Percentiles rank a stretch among this genome's conserved stretches.
Evolutionary conservation across 148 eudicot species (phyloP).

Genomic region (Chenopodium album): DNA sequence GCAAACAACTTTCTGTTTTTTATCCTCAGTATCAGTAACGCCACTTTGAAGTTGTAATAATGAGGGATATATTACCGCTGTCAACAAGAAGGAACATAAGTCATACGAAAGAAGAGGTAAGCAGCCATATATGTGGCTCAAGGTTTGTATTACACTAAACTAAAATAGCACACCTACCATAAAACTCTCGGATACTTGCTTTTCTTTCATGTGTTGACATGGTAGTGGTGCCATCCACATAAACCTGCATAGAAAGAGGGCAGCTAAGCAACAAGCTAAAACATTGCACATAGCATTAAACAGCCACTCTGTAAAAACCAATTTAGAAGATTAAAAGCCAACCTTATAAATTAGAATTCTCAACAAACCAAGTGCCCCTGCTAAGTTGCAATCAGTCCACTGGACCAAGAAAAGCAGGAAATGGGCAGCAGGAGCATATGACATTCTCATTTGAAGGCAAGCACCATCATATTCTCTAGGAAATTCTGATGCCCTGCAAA

Average conservation of each 20-base stretch:
- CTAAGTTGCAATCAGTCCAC: conserved; percentile 95
- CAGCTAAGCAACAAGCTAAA: conserved; percentile 1
- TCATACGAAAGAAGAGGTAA: conserved; percentile 11
- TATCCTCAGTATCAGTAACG: conserved; percentile 79
- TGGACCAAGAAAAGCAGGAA: conserved; percentile 92
- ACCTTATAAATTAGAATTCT: conserved; percentile 92
- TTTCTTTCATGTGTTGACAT: conserved; percentile 95
- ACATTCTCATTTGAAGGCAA: conserved; percentile 94
- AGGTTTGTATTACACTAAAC: neutral
- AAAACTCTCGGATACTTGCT: conserved; percentile 92
- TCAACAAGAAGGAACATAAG: conserved; percentile 17
- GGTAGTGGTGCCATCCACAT: conserved; percentile 97
- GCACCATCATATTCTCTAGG: conserved; percentile 93
- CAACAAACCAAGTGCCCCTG: conserved; percentile 87
- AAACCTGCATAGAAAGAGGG: conserved; percentile 50
- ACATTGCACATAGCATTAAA: neutral
- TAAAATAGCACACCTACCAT: conserved; percentile 47
- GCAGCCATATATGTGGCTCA: neutral
- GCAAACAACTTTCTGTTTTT: conserved; percentile 74
- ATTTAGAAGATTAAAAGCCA: neutral
- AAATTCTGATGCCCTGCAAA: conserved; percentile 81
- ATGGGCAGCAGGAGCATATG: conserved; percentile 97
- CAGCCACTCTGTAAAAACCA: neutral
- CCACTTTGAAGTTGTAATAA: conserved; percentile 91
- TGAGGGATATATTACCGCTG: conserved; percentile 93